Base-by-base conservation (phyloP, 164 flowering plant species). In the Litsea cubeba region DNA sequence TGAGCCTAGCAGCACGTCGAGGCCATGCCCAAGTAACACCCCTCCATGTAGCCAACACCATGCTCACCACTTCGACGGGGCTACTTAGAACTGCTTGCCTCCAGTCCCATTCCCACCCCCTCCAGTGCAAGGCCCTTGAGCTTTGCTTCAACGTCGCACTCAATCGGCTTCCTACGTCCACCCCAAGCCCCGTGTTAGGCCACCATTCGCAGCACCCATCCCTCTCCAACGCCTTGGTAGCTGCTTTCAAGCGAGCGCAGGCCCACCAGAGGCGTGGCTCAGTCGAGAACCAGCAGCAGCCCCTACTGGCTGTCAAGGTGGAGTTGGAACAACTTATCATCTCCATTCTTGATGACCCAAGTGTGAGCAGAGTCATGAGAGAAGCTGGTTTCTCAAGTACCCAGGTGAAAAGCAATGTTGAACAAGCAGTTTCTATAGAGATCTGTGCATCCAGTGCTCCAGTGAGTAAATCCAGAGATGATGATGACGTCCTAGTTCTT, bases 141-240 rank as follows among this genome's bases (percentile, higher is more conserved):
- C 93, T 95, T 30, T 95, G 99, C 84, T 96, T 96, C 88, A 96
- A 91, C 65, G 99, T 96, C 2, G 98, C 99, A 12, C 93, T 96
- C 50, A 94, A 96, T 78, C 95, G 99, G 72, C 91, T 96, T 49
- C 99, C 98, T 0, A 87, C 98, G 6, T 83, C 94, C 65, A 72
- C 90, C 2, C 81, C 92, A 0, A 81, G 82, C 82, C 93, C 95
- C 28, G 76, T 86, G 71, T 62, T 88, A 30, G 86, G 85, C 26
- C 81, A 74, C 69, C 88, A 83, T 65, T 49, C 80, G 50, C 91
- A 83, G 62, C 80, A 82, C 77, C 98, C 97, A 62, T 86, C 95
- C 65, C 87, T 96, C 70, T 94, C 99, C 18, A 96, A 96, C 72
- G 98, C 99, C 65, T 77, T 96, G 22, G 89, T 94, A 18, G 98